Evolutionary conservation across 176 grass and related monocot species (phyloP).

Genomic region (Rhipidocladum racemiflorum): DNA sequence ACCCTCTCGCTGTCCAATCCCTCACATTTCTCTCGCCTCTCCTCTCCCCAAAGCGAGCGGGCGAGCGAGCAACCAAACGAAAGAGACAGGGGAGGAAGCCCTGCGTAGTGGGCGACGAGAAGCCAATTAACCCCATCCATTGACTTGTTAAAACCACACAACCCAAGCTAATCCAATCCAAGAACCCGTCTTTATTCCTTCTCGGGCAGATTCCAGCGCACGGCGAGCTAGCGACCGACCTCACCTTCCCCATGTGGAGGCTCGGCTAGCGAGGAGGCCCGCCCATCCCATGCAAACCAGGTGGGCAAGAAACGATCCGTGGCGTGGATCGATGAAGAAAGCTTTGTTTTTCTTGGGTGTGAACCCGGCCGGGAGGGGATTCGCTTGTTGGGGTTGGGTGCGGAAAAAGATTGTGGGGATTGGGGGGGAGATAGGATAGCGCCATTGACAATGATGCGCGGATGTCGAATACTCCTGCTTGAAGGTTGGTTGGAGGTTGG

Average conservation of each 20-base stretch:
- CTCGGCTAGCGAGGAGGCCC: slow-evolving; percentile 3
- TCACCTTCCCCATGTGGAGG: slow-evolving; percentile 32
- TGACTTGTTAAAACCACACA: slow-evolving; percentile 8
- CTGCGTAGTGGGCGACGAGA: neutral
- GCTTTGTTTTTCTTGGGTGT: neutral
- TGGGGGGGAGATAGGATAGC: neutral
- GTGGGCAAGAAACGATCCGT: slow-evolving; percentile 13
- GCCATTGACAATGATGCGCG: slow-evolving; percentile 20
- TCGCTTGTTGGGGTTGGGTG: slow-evolving; percentile 19
- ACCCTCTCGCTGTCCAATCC: slow-evolving; percentile 32
- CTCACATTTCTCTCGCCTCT: slow-evolving; percentile 34
- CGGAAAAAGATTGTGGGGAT: neutral
- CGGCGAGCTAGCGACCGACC: neutral
- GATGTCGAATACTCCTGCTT: neutral
- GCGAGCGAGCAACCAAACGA: slow-evolving; percentile 21
- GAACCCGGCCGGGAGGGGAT: neutral
- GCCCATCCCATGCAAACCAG: neutral
- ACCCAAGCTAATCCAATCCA: too few relatives aligned
- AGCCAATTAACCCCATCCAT: slow-evolving; percentile 1
- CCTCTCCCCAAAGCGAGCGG: slow-evolving; percentile 26
- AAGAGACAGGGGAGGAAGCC: slow-evolving; percentile 26
- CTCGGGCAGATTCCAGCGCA: neutral
- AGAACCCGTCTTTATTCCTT: neutral
- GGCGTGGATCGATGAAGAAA: neutral
- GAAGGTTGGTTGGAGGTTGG: slow-evolving; percentile 16